A percentile compares a stretch with the other conserved stretches of the same genome.
Conservation (phyloP, 257 asterid species). For the Solanum lycopersicoides region DNA sequence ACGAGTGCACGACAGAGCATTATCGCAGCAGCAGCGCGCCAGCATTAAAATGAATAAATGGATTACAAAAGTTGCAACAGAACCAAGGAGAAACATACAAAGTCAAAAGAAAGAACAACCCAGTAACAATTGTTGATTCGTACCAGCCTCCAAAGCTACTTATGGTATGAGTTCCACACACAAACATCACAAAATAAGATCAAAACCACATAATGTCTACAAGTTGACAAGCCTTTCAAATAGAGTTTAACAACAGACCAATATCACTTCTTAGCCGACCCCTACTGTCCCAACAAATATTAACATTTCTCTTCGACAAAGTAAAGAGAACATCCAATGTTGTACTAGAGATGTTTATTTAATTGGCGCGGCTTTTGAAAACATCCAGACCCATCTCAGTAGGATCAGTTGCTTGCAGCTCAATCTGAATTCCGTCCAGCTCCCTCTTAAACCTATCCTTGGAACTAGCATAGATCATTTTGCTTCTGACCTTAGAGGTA, state of each 20-base stretch:
- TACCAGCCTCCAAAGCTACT: background rate
- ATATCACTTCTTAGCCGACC: background rate
- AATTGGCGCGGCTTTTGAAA: conserved; percentile 1
- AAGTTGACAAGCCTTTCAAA: background rate
- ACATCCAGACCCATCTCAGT: conserved; percentile 3
- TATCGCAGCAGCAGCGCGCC: background rate
- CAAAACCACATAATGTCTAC: background rate
- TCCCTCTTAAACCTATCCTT: conserved; percentile 2
- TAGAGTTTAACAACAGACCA: background rate
- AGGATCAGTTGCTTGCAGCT: conserved; percentile 1
- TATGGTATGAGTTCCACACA: background rate
- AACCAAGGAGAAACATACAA: background rate
- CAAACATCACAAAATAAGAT: background rate
- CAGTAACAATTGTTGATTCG: background rate
- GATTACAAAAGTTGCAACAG: background rate
- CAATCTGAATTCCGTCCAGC: background rate
- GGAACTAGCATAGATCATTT: conserved; percentile 1
- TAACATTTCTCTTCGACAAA: background rate
- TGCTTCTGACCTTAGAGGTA: background rate
- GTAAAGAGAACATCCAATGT: background rate
- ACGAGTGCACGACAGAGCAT: background rate
- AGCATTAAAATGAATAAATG: background rate
- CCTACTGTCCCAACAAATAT: background rate
- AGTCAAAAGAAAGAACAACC: background rate
- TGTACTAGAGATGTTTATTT: background rate